phyloP scores from a whole-genome alignment of 2,329 filamentous ascomycete species.

The Ophiobolus disseminans region DNA sequence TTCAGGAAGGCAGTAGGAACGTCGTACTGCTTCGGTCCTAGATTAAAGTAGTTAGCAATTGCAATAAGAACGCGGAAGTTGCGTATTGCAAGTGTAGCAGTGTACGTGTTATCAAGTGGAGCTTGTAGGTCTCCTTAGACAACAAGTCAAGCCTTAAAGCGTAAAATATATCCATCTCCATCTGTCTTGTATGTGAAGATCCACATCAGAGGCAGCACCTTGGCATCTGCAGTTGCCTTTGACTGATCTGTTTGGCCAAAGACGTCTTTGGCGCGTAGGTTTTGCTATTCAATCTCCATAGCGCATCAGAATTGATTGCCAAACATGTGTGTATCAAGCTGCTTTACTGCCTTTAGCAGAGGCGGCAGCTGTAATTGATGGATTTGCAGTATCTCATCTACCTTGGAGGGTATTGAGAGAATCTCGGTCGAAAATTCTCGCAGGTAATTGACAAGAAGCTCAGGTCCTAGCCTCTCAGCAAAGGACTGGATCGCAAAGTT shows the following conservation, averaged over 20 bases:
- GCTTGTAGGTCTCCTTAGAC: neutral
- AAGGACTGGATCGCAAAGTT: neutral
- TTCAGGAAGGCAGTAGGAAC: constrained; percentile 29
- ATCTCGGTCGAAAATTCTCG: neutral
- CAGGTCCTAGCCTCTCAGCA: neutral
- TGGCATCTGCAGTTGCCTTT: neutral
- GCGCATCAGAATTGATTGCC: neutral
- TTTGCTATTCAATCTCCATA: neutral
- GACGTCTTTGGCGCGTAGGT: neutral
- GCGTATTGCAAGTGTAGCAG: neutral
- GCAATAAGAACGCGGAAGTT: constrained; percentile 23
- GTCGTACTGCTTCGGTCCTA: constrained; percentile 26
- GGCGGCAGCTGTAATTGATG: neutral
- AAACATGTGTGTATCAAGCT: neutral
- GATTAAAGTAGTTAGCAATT: constrained; percentile 20
- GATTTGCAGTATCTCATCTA: neutral
- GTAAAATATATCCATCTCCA: neutral
- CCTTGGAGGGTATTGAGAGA: neutral
- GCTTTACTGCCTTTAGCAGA: neutral
- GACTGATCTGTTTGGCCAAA: neutral
- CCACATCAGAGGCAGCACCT: neutral
- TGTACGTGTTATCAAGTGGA: neutral
- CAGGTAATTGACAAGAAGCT: neutral
- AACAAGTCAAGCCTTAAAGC: neutral
- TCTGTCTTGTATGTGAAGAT: neutral